Base-by-base conservation (phyloP, 2,329 filamentous ascomycete genomes). In the Aaosphaeria arxii region DNA sequence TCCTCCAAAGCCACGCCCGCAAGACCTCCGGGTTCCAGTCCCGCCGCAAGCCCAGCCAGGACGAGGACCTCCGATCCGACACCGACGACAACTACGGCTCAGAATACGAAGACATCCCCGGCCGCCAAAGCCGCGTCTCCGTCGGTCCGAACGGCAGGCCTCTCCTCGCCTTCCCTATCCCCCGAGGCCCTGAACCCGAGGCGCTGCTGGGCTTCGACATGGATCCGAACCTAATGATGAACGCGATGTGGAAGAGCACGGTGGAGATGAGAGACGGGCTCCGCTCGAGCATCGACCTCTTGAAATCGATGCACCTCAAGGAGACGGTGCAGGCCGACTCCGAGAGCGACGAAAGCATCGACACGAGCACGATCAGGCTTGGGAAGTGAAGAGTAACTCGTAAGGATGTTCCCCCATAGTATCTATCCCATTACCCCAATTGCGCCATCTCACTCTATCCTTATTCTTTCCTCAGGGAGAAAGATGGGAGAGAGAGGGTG, bases 121-220 rank as follows among this genome's bases (percentile, higher is more conserved):
- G 50, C 2, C 61, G 59, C 41, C 53, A 48, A 11, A 54, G 54
- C 11, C 48, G 55, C 17, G 61, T 69, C 40, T 59, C 54, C 36
- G 59, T 65, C 0, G 65, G 63, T 1, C 63, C 60, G 3, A 63
- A 64, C 33, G 67, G 66, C 1, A 59, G 59, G 24, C 65, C 66
- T 5, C 52, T 69, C 1, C 56, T 70, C 7, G 65, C 66, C 1
- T 70, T 70, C 28, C 64, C 67, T 0, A 42, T 69, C 4, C 67
- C 66, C 0, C 24, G 55, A 1, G 66, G 66, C 6, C 63, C 64
- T 5, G 61, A 62, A 36, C 44, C 61, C 0, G 65, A 68, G 36
- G 47, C 55, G 3, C 38, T 70, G 39, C 30, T 63, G 13, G 59
- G 56, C 1, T 45, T 52, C 5, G 56, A 60, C 4, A 40, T 40